A percentile compares a stretch with the other conserved stretches of the same genome.
These are phyloP conservation scores for Geosmithia morbida DNA, from an alignment of 2,329 filamentous ascomycete genomes.

Conservation along the genomic window DNA sequence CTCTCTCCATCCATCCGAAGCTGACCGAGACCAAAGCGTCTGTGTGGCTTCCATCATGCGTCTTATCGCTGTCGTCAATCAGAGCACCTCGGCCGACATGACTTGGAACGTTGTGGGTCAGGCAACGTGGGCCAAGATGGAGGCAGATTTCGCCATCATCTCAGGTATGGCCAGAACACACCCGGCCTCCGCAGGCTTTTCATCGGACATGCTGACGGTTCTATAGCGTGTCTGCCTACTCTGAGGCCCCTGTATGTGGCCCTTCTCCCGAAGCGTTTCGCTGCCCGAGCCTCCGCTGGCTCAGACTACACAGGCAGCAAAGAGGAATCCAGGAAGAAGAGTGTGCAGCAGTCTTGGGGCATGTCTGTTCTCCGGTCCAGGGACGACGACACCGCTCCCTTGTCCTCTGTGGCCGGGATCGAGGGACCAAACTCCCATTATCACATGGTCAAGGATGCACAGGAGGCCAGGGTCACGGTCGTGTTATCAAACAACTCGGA, in stretches of 20 bases:
- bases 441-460: not conserved
- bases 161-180: not conserved
- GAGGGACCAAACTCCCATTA: not conserved
- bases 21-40: not conserved
- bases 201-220: not conserved
- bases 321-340: not conserved
- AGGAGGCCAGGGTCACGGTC: not conserved
- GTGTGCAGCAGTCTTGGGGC: not conserved
- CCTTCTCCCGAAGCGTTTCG: not conserved
- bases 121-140: not conserved
- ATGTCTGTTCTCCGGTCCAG: not conserved
- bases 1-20: too few relatives aligned
- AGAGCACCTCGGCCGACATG: slow-evolving; percentile 22
- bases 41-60: not conserved
- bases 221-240: not conserved
- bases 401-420: not conserved
- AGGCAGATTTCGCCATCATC: slow-evolving; percentile 1
- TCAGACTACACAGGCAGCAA: not conserved
- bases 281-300: not conserved
- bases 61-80: slow-evolving; percentile 14
- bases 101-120: slow-evolving; percentile 6
- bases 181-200: not conserved
- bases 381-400: not conserved
- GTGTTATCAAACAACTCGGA: not conserved
- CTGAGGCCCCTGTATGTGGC: not conserved